phyloP scores from a whole-genome alignment of 116 monocot genomes.

The Cymodocea nodosa region DNA sequence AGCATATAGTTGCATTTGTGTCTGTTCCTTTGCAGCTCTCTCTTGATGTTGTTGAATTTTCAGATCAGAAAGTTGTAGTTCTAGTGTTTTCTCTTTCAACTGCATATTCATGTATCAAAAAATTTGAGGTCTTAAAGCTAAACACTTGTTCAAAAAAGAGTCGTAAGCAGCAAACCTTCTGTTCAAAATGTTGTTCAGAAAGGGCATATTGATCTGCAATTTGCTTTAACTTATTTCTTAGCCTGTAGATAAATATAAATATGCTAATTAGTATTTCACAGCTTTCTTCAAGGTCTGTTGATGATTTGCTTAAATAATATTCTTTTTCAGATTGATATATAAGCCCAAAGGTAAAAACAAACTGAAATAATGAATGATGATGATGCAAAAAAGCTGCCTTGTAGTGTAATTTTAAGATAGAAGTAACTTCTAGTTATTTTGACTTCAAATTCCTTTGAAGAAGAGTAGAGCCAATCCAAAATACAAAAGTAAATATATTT shows the following conservation, averaged over 20 bases:
- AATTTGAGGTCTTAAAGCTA: not conserved
- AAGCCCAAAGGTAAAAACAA: no score
- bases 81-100: conserved; percentile 82
- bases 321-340: no score
- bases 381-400: no score
- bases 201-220: conserved; percentile 82
- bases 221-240: conserved; percentile 75
- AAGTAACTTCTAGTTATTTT: no score
- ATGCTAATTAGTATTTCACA: not conserved
- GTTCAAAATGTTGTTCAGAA: conserved; percentile 66
- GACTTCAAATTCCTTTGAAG: no score
- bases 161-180: conserved; percentile 36
- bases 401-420: no score
- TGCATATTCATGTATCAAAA: conserved; percentile 19
- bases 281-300: no score
- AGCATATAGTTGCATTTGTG: conserved; percentile 64
- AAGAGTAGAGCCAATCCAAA: no score
- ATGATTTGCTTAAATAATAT: no score
- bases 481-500: no score
- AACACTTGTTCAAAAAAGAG: not conserved
- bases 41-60: conserved; percentile 91
- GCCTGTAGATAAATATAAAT: conserved; percentile 26
- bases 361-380: no score
- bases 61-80: conserved; percentile 87
- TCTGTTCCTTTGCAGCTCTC: conserved; percentile 61